Base-by-base conservation (phyloP, 169 alveolate genomes). In the Eimeria tenella region DNA sequence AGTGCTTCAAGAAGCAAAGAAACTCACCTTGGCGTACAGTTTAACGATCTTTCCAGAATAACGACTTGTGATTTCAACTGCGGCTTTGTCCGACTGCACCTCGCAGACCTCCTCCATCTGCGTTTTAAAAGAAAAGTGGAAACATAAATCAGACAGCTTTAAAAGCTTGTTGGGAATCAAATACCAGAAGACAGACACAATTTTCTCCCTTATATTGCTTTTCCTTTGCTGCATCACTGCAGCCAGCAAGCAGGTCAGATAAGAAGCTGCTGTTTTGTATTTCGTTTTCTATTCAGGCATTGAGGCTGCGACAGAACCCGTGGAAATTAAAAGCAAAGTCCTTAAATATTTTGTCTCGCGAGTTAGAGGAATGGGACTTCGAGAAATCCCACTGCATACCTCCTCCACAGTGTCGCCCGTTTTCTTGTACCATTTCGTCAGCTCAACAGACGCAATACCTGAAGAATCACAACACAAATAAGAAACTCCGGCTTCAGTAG, bases 81-180 rank as follows among this genome's bases (percentile, higher is more conserved):
- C 98, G 42, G 99, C 98, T 94, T 98, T 98, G 93, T 98, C 99
- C 50, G 99, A 98, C 93, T 98, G 98, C 15, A 98, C 99, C 65
- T 98, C 98, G 86, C 99, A 97, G 0, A 98, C 93, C 6, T 98
- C 96, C 60, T 98, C 99, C 98, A 98, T 98, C 98, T 97, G 94
- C 83, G 58, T 50, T n/a, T 10, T 42, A 73, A 68, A 63, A 50
- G 56, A 49, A 86, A 55, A 49, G 42, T 1, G 42, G 2, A 2
- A 31, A 31, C 42, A 31, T 2, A 31, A 31, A 31, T 31, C 42
- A 31, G 2, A 31, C 42, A 31, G 42, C 42, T 31, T 31, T 31
- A 1, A 31, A 31, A 2, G 42, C 42, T 31, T 31, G 42, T 31
- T 31, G 42, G 42, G 42, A 31, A 31, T 31, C 42, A 31, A 2